Evolutionary conservation across 441 rosid species (phyloP).

Genomic region (Gossypium schwendimanii): DNA sequence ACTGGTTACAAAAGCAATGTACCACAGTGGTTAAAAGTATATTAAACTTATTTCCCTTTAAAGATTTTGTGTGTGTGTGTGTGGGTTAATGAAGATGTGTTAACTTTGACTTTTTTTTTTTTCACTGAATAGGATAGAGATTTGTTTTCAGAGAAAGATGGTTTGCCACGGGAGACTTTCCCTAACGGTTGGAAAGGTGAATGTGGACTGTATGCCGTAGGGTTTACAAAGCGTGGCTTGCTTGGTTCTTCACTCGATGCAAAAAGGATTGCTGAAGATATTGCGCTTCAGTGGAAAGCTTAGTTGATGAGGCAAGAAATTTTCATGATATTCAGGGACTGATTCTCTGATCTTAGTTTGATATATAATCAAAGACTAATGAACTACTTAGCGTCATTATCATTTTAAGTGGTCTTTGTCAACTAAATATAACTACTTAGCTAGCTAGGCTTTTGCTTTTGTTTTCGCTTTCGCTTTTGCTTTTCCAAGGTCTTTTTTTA

Average conservation of each 20-base stretch:
- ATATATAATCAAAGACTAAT: neutral
- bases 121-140: conserved; percentile 32
- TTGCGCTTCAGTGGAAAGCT: conserved; percentile 28
- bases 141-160: conserved; percentile 60
- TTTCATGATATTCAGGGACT: no score
- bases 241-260: conserved; percentile 67
- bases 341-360: no score
- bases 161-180: conserved; percentile 47
- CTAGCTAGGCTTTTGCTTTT: neutral
- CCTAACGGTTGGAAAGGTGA: conserved; percentile 79
- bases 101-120: neutral
- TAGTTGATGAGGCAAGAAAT: conserved; percentile 11
- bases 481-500: neutral
- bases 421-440: neutral
- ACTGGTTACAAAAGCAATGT: conserved; percentile 84
- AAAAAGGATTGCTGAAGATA: conserved; percentile 53
- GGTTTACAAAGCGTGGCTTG: conserved; percentile 67
- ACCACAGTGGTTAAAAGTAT: conserved; percentile 73
- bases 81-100: neutral
- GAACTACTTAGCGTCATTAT: conserved; percentile 11
- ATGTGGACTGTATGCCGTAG: conserved; percentile 65
- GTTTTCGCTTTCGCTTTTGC: neutral
- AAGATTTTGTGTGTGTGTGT: neutral
- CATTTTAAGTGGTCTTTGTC: neutral
- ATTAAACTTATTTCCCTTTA: neutral